These are phyloP conservation scores for Trichosporon faecale DNA, from an alignment of 1,284 basidiomycete genomes.

Conservation along the genomic window DNA sequence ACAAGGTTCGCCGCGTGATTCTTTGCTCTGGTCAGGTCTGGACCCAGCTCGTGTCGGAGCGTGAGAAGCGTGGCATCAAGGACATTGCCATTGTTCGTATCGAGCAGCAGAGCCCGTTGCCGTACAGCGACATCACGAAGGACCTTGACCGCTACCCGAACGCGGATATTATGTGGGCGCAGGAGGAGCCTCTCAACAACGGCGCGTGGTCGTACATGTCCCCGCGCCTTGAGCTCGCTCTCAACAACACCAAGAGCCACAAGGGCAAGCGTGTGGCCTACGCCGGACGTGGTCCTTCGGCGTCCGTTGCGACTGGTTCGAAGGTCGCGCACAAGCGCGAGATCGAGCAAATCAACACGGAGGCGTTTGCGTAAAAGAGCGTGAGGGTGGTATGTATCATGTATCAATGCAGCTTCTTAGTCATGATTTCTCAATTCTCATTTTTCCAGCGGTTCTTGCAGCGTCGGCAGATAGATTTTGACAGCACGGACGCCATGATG, in stretches of 20 bases:
- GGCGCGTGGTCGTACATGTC: slow-evolving; percentile 73
- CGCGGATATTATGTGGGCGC: slow-evolving; percentile 85
- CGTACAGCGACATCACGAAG: slow-evolving; percentile 85
- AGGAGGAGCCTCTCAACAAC: slow-evolving; percentile 82
- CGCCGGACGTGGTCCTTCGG: slow-evolving; percentile 80
- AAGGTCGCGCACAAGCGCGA: slow-evolving; percentile 77
- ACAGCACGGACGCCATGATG: too few species aligned
- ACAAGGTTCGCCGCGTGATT: slow-evolving; percentile 87
- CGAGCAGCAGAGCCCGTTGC: slow-evolving; percentile 94
- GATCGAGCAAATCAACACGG: too few species aligned
- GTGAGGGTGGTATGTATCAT: too few species aligned
- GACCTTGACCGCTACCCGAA: slow-evolving; percentile 96
- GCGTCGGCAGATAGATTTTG: too few species aligned
- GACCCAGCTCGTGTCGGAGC: slow-evolving; percentile 79
- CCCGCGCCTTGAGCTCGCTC: slow-evolving; percentile 73
- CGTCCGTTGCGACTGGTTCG: slow-evolving; percentile 58
- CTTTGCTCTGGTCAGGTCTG: slow-evolving; percentile 93
- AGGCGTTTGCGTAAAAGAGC: too few species aligned
- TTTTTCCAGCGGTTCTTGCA: too few species aligned
- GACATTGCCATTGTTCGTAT: slow-evolving; percentile 90
- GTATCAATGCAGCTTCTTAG: too few species aligned
- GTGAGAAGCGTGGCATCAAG: slow-evolving; percentile 82
- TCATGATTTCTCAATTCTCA: too few species aligned
- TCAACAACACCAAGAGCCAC: slow-evolving; percentile 82
- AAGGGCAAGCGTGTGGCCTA: slow-evolving; percentile 81